These are phyloP conservation scores for Eucalyptus albens DNA, from an alignment of 345 rosid genomes.

Conservation along the genomic window DNA sequence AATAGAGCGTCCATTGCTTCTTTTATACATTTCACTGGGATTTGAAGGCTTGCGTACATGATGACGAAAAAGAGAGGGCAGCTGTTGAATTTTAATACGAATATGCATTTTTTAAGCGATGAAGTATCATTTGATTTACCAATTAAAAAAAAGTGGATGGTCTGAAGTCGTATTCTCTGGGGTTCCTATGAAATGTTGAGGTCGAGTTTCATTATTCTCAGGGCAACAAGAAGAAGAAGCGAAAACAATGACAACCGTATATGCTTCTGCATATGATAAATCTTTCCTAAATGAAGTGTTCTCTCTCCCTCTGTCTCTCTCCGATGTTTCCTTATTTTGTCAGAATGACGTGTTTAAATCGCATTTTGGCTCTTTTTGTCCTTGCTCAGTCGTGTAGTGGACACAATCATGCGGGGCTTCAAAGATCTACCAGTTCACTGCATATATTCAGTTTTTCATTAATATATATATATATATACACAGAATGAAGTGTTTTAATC, in stretches of 20 bases:
- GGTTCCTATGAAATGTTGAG: neutral
- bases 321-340: neutral
- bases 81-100: neutral
- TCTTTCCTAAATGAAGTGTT: neutral
- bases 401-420: neutral
- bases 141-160: neutral
- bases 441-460: neutral
- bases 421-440: neutral
- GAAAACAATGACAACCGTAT: neutral
- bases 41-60: neutral
- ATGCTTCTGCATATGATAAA: neutral
- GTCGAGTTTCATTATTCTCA: neutral
- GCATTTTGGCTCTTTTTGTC: neutral
- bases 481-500: neutral
- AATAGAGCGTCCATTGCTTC: neutral
- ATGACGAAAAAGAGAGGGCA: neutral
- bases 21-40: neutral
- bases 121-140: neutral
- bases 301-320: neutral
- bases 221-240: neutral
- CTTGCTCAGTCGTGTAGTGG: neutral
- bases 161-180: neutral
- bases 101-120: neutral
- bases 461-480: neutral
- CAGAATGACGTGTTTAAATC: neutral